These are phyloP conservation scores for Fusarium hainanense DNA, from an alignment of 2,329 filamentous ascomycete genomes.

Conservation along the genomic window DNA sequence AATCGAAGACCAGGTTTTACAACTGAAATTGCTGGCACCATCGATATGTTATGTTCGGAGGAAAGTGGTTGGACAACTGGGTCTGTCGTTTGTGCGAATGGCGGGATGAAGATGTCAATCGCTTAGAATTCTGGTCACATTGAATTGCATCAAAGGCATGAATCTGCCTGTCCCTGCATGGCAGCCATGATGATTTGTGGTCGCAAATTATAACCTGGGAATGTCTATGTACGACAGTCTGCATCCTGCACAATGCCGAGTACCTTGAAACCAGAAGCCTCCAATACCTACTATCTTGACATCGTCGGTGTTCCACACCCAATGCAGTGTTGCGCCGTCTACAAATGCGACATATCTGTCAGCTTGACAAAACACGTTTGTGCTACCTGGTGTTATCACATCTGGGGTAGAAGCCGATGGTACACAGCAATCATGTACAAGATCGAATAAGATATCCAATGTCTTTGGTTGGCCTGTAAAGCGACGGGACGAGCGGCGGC, in stretches of 20 bases:
- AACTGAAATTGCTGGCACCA: constrained; percentile 73
- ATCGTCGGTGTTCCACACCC: background rate
- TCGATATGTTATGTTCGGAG: constrained; percentile 75
- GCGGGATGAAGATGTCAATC: constrained; percentile 58
- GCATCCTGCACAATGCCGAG: constrained; percentile 16
- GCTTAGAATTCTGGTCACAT: constrained; percentile 37
- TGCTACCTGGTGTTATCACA: constrained; percentile 13
- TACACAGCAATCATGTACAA: constrained; percentile 20
- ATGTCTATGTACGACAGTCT: background rate
- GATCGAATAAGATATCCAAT: constrained; percentile 1
- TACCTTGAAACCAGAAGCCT: constrained; percentile 16
- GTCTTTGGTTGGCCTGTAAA: constrained; percentile 18
- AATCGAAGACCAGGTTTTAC: constrained; percentile 51
- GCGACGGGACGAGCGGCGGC: constrained; percentile 11
- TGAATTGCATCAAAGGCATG: background rate
- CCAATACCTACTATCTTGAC: background rate
- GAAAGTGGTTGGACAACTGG: constrained; percentile 77
- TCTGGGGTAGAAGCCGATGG: constrained; percentile 27
- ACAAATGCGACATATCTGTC: constrained; percentile 25
- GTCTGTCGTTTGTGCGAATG: constrained; percentile 77
- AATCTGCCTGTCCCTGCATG: background rate
- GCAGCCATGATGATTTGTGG: constrained; percentile 6
- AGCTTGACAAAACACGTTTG: constrained; percentile 38
- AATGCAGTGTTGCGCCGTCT: constrained; percentile 1
- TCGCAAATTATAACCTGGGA: background rate